phyloP scores from a whole-genome alignment of 1,284 basidiomycete species.

The Amylostereum areolatum region DNA sequence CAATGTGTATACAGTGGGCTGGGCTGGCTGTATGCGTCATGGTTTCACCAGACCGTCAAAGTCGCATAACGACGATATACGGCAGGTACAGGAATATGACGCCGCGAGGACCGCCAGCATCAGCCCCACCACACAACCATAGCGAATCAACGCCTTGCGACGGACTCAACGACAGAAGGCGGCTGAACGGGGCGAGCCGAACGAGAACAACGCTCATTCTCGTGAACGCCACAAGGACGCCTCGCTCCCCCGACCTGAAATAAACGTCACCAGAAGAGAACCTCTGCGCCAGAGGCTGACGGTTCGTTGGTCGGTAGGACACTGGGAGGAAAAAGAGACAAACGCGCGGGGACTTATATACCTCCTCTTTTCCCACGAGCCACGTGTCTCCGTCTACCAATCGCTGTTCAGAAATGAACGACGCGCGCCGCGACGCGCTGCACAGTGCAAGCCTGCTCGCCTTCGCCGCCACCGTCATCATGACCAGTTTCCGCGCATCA shows the following conservation, averaged over 20 bases:
- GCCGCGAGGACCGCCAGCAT: conserved; percentile 37
- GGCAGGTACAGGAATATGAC: conserved; percentile 77
- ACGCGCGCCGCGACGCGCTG: too few species aligned
- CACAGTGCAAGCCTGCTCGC: too few species aligned
- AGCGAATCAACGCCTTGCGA: conserved; percentile 47
- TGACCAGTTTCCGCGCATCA: conserved; percentile 12
- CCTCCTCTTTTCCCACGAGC: neutral
- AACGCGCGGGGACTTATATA: conserved; percentile 20
- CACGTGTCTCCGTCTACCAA: too few species aligned
- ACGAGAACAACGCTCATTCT: conserved; percentile 42
- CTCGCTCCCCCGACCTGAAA: conserved; percentile 75
- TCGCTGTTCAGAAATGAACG: too few species aligned
- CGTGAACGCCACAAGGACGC: conserved; percentile 58
- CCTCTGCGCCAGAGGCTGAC: conserved; percentile 28
- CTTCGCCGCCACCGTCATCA: neutral
- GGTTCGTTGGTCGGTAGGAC: conserved; percentile 34
- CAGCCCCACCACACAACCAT: conserved; percentile 27
- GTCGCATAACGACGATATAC: conserved; percentile 71
- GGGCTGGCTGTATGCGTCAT: conserved; percentile 52
- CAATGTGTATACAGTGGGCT: too few species aligned
- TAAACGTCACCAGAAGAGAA: conserved; percentile 32
- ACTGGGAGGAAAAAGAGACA: conserved; percentile 21
- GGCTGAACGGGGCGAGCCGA: conserved; percentile 23
- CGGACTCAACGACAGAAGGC: conserved; percentile 29
- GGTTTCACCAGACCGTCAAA: conserved; percentile 75